phyloP scores from a whole-genome alignment of 208 protist species.

The Spongospora subterranea region DNA sequence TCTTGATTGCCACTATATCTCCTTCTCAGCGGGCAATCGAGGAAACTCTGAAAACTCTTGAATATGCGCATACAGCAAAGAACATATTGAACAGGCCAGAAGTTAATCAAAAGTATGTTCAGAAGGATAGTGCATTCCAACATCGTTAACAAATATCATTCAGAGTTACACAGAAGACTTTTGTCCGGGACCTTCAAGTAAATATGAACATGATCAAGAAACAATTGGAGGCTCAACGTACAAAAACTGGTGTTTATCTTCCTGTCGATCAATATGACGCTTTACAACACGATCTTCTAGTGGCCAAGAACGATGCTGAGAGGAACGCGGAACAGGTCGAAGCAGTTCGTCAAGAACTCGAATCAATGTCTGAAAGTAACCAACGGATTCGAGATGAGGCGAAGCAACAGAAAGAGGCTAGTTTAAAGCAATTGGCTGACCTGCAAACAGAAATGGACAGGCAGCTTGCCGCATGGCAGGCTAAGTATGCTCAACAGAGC shows the following conservation, averaged over 20 bases:
- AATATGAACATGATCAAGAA: conserved; percentile 69
- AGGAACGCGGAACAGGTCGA: neutral
- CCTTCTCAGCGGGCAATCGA: conserved; percentile 74
- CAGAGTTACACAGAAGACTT: conserved; percentile 65
- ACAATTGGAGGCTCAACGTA: conserved; percentile 67
- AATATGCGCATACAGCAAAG: conserved; percentile 82
- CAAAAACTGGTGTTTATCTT: conserved; percentile 38
- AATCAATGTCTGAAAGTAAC: neutral
- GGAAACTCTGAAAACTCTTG: conserved; percentile 74
- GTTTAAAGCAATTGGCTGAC: neutral
- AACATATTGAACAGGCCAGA: conserved; percentile 84
- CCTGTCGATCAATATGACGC: conserved; percentile 24
- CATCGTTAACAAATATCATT: neutral
- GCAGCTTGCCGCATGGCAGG: neutral
- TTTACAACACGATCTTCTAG: neutral
- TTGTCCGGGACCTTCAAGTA: conserved; percentile 78
- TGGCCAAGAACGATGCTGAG: neutral
- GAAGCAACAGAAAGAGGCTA: neutral
- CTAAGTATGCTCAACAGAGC: conserved; percentile 20
- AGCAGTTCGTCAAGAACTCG: neutral
- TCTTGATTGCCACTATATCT: conserved; percentile 75
- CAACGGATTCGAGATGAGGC: neutral
- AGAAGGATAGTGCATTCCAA: neutral
- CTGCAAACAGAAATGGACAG: neutral
- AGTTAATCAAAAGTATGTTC: conserved; percentile 77